Evolutionary conservation across 2,329 filamentous ascomycete species (phyloP), one percentile per base, ranked within the genome.

Genomic region (Thielaviopsis cerberus): DNA sequence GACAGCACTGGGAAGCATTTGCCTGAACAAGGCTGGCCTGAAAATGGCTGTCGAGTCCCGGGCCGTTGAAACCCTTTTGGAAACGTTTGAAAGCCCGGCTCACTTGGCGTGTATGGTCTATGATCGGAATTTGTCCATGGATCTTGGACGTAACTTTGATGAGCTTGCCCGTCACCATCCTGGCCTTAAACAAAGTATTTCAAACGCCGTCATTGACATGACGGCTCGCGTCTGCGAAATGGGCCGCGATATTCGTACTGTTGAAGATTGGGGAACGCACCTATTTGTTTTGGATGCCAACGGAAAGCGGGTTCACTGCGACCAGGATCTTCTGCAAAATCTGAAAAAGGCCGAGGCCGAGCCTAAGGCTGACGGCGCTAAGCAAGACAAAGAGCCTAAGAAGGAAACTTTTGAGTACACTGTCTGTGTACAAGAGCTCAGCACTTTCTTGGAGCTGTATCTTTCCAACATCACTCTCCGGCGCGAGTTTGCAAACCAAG

Each of bases 111-210:
- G 84, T 62, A 82, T 98, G 76, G 82, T 87, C 62, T 74, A 76
- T 41, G 91, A 95, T 63, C 74, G 78, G 4, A 73, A 76, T 37
- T 75, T 94, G 59, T 79, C 90, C 10, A 79, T 78, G 27, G 80
- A 81, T 45, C 78, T 98, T 54, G 92, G 92, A 11, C 80, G 79
- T 25, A 86, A 83, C 48, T 96, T 98, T 66, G 92, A 99, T 68
- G 92, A 99, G 69, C 77, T 99, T 60, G 86, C 91, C 56, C 83
- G 92, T 48, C 92, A 99, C 67, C 92, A 99, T 65, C 92, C 94
- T 0, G 77, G 81, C 23, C 73, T 99, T 51, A 87, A 90, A 63
- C 78, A 79, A 10, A 78, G 83, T 2, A 92, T 98, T 60, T 81
- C 91, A 62, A 84, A 86, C 62, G 85, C 88, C n/a, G 82, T 95